phyloP scores from a whole-genome alignment of 495 filamentous ascomycete species.

The Paragyromitra xinjiangensis region DNA sequence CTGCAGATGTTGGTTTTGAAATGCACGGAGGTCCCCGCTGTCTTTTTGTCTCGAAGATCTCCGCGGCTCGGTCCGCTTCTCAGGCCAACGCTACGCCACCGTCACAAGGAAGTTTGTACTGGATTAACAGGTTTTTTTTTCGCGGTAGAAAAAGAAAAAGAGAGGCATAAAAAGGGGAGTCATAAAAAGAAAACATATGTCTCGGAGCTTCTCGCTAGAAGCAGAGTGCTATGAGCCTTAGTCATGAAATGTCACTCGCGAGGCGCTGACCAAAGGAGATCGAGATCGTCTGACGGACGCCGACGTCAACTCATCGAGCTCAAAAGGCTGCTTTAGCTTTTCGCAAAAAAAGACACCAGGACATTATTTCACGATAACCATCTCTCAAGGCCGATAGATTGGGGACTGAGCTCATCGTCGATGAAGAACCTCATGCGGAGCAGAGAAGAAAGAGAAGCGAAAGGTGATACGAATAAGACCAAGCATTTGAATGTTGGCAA shows the following conservation, averaged over 20 bases:
- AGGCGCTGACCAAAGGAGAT: slow-evolving; percentile 8
- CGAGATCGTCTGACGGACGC: slow-evolving; percentile 25
- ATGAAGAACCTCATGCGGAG: slow-evolving; percentile 31
- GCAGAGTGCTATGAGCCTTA: not conserved
- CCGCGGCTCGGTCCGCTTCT: slow-evolving; percentile 13
- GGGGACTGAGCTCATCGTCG: slow-evolving; percentile 25
- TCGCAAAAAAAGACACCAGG: not conserved
- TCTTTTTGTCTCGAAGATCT: slow-evolving; percentile 1
- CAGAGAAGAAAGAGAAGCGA: slow-evolving; percentile 8
- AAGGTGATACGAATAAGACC: slow-evolving; percentile 21
- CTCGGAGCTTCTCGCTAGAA: not conserved
- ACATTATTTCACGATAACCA: slow-evolving; percentile 1
- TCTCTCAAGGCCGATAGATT: slow-evolving; percentile 11
- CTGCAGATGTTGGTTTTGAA: not conserved
- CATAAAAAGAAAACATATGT: not conserved
- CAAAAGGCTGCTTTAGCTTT: slow-evolving; percentile 26
- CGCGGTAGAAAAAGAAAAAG: not conserved
- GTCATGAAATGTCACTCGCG: slow-evolving; percentile 36
- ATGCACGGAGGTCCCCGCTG: not conserved
- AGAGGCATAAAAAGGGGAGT: not conserved
- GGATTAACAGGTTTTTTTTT: not conserved
- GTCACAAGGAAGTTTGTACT: slow-evolving; percentile 6
- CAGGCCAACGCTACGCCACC: not conserved
- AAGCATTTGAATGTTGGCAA: slow-evolving; percentile 52
- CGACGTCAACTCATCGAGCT: not conserved